Evolutionary conservation across 2,329 filamentous ascomycete genomes (phyloP).

Genomic region (Tolypocladium cylindrosporum): DNA sequence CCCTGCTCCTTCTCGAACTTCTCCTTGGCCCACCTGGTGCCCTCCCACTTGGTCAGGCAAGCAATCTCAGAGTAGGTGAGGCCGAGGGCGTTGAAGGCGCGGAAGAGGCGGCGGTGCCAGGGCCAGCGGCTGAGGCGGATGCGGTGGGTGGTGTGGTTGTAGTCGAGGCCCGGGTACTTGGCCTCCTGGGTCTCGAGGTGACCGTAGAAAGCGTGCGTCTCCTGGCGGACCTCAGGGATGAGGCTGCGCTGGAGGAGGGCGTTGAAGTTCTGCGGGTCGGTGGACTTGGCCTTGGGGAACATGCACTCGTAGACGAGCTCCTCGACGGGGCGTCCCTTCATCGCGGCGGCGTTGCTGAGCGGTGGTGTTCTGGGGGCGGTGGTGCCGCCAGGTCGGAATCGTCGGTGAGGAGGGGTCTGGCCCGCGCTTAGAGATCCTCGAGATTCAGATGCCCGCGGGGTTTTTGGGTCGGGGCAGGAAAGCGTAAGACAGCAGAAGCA

Average conservation of each 20-base stretch:
- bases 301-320: constrained; percentile 66
- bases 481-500: neutral
- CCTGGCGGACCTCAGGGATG: constrained; percentile 68
- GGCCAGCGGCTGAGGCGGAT: constrained; percentile 68
- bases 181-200: constrained; percentile 71
- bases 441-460: neutral
- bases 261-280: constrained; percentile 63
- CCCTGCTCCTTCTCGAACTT: constrained; percentile 69
- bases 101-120: constrained; percentile 68
- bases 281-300: constrained; percentile 57
- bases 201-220: constrained; percentile 70
- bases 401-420: neutral
- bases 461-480: neutral
- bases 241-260: constrained; percentile 60
- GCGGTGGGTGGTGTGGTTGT: constrained; percentile 61
- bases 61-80: constrained; percentile 63
- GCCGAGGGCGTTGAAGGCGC: constrained; percentile 60
- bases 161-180: constrained; percentile 74
- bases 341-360: constrained; percentile 25
- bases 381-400: neutral
- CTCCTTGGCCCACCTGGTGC: constrained; percentile 74
- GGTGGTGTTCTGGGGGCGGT: neutral
- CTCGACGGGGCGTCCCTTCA: constrained; percentile 64
- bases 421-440: neutral
- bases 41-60: constrained; percentile 70